These are phyloP conservation scores for Prunus armeniaca DNA, from an alignment of 306 rosid genomes.

Conservation along the genomic window DNA sequence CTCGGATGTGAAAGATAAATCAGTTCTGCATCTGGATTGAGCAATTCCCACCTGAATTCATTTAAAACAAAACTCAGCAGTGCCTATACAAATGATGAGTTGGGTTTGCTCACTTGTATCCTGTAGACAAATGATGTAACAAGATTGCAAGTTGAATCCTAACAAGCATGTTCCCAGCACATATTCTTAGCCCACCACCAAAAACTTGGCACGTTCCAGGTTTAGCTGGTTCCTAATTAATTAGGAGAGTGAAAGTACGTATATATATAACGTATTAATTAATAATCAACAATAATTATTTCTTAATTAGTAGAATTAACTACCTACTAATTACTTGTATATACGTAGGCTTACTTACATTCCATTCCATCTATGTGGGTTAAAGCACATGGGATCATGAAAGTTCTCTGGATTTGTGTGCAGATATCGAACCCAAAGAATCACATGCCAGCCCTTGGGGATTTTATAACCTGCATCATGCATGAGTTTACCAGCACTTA, in stretches of 20 bases:
- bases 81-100: neutral
- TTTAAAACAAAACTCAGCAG: neutral
- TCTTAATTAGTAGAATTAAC: no score
- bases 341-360: conserved; percentile 13
- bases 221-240: conserved; percentile 22
- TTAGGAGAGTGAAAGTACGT: neutral
- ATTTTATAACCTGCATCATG: conserved; percentile 28
- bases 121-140: conserved; percentile 39
- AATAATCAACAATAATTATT: no score
- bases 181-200: conserved; percentile 34
- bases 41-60: neutral
- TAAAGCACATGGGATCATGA: conserved; percentile 27
- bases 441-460: conserved; percentile 17
- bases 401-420: conserved; percentile 23
- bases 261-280: neutral
- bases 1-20: conserved; percentile 33
- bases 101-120: conserved; percentile 29
- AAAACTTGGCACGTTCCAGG: conserved; percentile 32
- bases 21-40: conserved; percentile 9
- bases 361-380: conserved; percentile 29
- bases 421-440: conserved; percentile 18
- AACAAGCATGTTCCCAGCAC: conserved; percentile 40
- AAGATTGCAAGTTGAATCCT: conserved; percentile 32
- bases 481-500: neutral
- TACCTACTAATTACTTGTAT: no score